Percentiles rank a stretch among this genome's conserved stretches.
Conservation (phyloP, 768 basidiomycete species). For the Boletus reticulatus region DNA sequence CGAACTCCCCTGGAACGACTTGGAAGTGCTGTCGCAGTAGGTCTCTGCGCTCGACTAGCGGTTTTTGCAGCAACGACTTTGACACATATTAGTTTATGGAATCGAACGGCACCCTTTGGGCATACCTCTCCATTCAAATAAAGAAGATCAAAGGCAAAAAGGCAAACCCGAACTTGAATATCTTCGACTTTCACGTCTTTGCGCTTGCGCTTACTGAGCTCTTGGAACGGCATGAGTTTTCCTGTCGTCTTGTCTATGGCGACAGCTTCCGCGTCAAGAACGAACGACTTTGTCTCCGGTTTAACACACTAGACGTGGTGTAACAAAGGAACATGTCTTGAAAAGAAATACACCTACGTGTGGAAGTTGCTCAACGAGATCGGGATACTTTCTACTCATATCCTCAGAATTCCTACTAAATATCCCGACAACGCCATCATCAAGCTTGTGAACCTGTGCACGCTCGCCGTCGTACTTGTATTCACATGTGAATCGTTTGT, state of each 20-base stretch:
- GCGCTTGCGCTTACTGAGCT: conserved; percentile 88
- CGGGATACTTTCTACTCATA: conserved; percentile 99
- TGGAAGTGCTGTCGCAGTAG: conserved; percentile 80
- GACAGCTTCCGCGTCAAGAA: conserved; percentile 95
- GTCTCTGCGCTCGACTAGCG: conserved; percentile 72
- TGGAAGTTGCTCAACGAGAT: conserved; percentile 92
- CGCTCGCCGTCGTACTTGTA: conserved; percentile 99
- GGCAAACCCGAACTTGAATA: conserved; percentile 93
- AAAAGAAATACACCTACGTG: conserved; percentile 45
- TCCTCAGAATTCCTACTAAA: conserved; percentile 99
- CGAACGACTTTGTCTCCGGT: conserved; percentile 81
- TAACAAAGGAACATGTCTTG: not conserved
- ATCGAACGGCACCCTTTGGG: not conserved
- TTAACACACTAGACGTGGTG: conserved; percentile 69
- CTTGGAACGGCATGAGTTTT: conserved; percentile 96
- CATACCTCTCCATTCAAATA: conserved; percentile 93
- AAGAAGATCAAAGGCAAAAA: conserved; percentile 96
- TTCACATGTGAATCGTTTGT: conserved; percentile 94
- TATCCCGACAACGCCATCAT: conserved; percentile 81
- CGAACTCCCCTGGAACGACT: conserved; percentile 84
- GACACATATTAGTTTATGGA: not conserved
- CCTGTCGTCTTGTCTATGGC: conserved; percentile 85
- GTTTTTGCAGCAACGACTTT: conserved; percentile 79
- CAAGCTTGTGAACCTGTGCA: conserved; percentile 88
- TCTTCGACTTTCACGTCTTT: conserved; percentile 99